Evolutionary conservation across 495 filamentous ascomycete genomes (phyloP).

Genomic region (Aspergillus panamensis): DNA sequence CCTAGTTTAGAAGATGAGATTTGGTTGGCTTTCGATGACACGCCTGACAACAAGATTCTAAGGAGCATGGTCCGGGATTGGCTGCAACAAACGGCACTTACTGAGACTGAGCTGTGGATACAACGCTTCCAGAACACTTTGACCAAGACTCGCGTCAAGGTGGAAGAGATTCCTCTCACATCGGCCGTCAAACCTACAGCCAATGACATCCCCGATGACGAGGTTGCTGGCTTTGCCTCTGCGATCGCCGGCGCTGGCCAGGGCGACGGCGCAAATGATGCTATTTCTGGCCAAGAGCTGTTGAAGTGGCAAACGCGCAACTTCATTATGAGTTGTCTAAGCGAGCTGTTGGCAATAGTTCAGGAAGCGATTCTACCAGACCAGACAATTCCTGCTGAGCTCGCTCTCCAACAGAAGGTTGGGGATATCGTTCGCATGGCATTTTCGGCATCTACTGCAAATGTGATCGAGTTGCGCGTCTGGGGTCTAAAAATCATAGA

Average conservation of each 20-base stretch:
- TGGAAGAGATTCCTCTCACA: constrained; percentile 44
- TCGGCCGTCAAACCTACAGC: constrained; percentile 50
- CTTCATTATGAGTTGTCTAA: constrained; percentile 90
- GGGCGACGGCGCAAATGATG: constrained; percentile 57
- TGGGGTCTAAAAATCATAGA: constrained; percentile 91
- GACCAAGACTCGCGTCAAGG: constrained; percentile 73
- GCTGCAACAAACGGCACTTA: constrained; percentile 80
- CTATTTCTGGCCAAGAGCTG: constrained; percentile 73
- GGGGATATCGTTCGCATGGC: constrained; percentile 96
- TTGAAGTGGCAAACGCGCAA: constrained; percentile 94
- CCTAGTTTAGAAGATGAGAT: constrained; percentile 83
- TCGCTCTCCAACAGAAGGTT: constrained; percentile 75
- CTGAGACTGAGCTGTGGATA: constrained; percentile 77
- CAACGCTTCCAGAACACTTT: constrained; percentile 82
- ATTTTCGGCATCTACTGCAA: constrained; percentile 93
- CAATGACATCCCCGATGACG: constrained; percentile 87
- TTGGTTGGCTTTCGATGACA: constrained; percentile 80
- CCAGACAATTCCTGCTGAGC: constrained; percentile 64
- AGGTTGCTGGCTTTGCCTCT: constrained; percentile 89
- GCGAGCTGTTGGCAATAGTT: constrained; percentile 72
- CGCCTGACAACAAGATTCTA: constrained; percentile 70
- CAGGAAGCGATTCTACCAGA: constrained; percentile 68
- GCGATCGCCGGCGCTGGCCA: constrained; percentile 59
- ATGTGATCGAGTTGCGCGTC: constrained; percentile 82
- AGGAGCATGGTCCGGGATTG: constrained; percentile 83